These are phyloP conservation scores for Pleurotus giganteus DNA, from an alignment of 768 basidiomycete genomes.

Conservation along the genomic window DNA sequence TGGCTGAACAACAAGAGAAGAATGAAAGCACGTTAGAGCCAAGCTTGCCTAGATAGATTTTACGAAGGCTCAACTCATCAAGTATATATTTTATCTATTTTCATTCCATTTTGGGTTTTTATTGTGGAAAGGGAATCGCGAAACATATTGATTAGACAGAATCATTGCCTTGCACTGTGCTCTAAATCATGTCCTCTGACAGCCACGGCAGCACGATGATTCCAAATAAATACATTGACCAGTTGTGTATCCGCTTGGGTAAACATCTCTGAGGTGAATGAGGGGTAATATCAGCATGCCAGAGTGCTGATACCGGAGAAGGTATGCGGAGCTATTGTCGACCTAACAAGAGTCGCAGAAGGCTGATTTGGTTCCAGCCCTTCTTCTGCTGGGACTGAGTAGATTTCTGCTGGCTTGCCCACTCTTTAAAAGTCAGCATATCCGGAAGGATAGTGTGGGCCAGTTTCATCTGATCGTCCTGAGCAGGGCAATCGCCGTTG, in stretches of 20 bases:
- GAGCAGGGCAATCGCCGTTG: constrained; percentile 18
- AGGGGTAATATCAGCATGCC: no score
- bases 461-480: constrained; percentile 19
- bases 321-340: constrained; percentile 13
- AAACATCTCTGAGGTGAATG: no score
- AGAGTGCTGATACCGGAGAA: no score
- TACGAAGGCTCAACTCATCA: neutral
- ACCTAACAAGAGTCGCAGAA: constrained; percentile 21
- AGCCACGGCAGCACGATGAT: no score
- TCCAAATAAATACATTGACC: no score
- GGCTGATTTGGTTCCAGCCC: constrained; percentile 28
- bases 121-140: no score
- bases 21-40: neutral
- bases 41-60: neutral
- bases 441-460: constrained; percentile 21
- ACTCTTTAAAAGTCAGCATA: constrained; percentile 26
- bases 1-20: constrained; percentile 16
- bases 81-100: neutral
- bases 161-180: no score
- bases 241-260: no score
- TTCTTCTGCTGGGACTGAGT: neutral
- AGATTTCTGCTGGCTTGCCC: constrained; percentile 20
- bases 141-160: no score
- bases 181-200: no score
- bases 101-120: neutral